Evolutionary conservation across 2,329 filamentous ascomycete genomes (phyloP), one percentile per base, ranked within the genome.

Genomic region (Onygenales sp.): DNA sequence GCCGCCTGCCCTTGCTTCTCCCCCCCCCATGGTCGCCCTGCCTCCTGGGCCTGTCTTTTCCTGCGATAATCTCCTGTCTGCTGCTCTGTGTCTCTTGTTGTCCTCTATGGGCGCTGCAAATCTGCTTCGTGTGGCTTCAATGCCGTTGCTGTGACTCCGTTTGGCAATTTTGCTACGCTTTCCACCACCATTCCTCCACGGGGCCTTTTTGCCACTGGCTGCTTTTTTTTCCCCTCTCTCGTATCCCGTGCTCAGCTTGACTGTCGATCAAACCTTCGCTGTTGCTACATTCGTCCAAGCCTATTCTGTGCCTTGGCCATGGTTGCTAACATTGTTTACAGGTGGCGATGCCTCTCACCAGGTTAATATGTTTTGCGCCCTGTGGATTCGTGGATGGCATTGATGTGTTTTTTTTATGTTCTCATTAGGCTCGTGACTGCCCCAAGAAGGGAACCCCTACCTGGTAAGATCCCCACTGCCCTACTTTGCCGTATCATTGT

Each of bases 401-500:
- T 58, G 56, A 59, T 56, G 48, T 56, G 49, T 51, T 46, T 45
- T 54, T 53, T 54, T 52, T 58, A 68, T 66, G 62, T 53, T 67
- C 59, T 55, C 56, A 11, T 36, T 61, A 89, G 87, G 87, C 87
- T 66, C 86, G 87, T 66, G 87, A 92, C 67, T 93, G 88, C 80
- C 88, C 88, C 66, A 88, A 84, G 79, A 86, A 87, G 75, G 86
- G 86, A 64, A 84, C 85, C 63, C 83, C 87, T 64, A 90, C 88
- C 74, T 91, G 87, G 86, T 90, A 76, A 71, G 83, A 48, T 6
- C 11, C 2, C 7, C 11, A 9, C 21, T 17, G 4, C 6, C 9
- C 13, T 13, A 5, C 4, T 21, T n/a, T 7, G 7, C 33, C 2
- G 7, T 31, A 37, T 11, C 33, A n/a, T 5, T 47, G 51, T 52